Evolutionary conservation across 2,329 filamentous ascomycete genomes (phyloP), one percentile per base, ranked within the genome.

Genomic region (Colletotrichum tabaci): DNA sequence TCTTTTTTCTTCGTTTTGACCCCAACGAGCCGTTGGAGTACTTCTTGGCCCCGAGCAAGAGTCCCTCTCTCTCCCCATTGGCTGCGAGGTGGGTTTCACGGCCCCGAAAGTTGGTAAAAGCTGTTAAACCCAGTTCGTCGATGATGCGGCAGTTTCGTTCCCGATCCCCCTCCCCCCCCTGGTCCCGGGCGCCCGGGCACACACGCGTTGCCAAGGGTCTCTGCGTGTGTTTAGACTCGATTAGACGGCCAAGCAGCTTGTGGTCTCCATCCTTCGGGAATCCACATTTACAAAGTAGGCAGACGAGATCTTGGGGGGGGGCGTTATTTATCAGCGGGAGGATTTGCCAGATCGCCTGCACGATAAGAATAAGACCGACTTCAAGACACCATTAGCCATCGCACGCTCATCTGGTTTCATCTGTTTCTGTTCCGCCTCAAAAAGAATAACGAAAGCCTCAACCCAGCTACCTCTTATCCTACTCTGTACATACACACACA

Each of bases 81-180:
- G 65, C 23, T 13, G 21, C 6, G 3, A n/a, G 38, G 16, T 9
- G 5, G 30, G 18, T 55, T 30, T 40, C n/a, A 52, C 12, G 52
- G 53, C 68, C 63, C 65, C 68, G 30, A 30, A 30, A 9, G 30
- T 30, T 30, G 30, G 30, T 30, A 30, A 68, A 68, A 65, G 46
- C 26, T 35, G 13, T 57, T 15, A n/a, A 30, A 58, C 58, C 16
- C 52, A 42, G 60, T 67, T 55, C 44, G 52, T 68, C 53, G 40
- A 68, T 26, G 23, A 46, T 23, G 57, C 68, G 64, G 44, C 50
- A 16, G 16, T 16, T 40, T 52, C 53, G 38, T 38, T 52, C 38
- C 64, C 50, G 35, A 56, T 57, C 16, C 65, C 68, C 68, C 46
- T 57, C 44, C n/a, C 50, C 61, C 21, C 68, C 68, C 68, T 63